phyloP scores from a whole-genome alignment of 768 basidiomycete genomes.

The Trametes cubensis region DNA sequence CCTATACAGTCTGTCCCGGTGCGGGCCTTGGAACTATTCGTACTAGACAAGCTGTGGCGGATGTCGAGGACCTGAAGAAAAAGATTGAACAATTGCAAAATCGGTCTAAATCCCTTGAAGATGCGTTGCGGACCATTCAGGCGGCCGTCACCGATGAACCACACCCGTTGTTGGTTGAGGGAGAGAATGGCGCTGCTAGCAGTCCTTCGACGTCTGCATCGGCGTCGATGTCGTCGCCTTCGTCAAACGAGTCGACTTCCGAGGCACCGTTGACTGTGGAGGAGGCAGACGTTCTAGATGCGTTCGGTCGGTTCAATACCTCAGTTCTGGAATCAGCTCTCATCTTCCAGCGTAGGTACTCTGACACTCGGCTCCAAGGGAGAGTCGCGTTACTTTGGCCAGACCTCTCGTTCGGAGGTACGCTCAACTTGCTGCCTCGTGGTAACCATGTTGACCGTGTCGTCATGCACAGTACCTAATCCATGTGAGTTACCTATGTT shows the following conservation, averaged over 20 bases:
- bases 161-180: constrained; percentile 48
- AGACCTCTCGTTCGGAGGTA: constrained; percentile 71
- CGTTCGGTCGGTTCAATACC: constrained; percentile 43
- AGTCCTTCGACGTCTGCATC: background rate
- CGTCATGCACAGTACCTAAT: constrained; percentile 52
- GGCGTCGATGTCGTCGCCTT: background rate
- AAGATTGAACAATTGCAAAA: constrained; percentile 56
- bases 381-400: constrained; percentile 60
- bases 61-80: constrained; percentile 72
- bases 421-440: constrained; percentile 17
- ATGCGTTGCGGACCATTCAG: constrained; percentile 54
- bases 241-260: background rate
- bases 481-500: constrained; percentile 40
- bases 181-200: constrained; percentile 11
- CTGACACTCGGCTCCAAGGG: constrained; percentile 58
- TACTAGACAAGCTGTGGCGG: constrained; percentile 58
- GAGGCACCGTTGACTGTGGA: constrained; percentile 24
- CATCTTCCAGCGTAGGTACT: constrained; percentile 44
- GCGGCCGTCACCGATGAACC: constrained; percentile 49
- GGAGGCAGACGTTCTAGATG: constrained; percentile 53
- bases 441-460: background rate
- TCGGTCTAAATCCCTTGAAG: constrained; percentile 66
- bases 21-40: background rate
- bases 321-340: background rate
- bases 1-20: too few relatives aligned